These are phyloP conservation scores for Neoboletus subvelutipes DNA, from an alignment of 768 basidiomycete genomes.

Conservation along the genomic window DNA sequence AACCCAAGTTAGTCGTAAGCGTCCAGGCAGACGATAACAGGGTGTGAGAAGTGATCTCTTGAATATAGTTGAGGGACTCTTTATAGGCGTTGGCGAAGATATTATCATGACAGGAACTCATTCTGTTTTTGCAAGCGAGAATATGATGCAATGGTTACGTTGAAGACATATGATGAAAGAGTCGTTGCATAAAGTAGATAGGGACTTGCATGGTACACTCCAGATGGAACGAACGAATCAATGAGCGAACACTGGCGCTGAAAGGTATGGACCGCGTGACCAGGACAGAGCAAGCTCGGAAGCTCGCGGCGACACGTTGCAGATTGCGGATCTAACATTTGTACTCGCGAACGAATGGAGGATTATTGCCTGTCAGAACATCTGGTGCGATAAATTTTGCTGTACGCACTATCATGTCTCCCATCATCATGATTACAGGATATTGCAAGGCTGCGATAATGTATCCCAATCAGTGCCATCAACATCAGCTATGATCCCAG, in stretches of 20 bases:
- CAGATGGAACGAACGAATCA: neutral
- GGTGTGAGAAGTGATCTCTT: neutral
- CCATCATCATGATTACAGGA: neutral
- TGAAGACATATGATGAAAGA: constrained; percentile 23
- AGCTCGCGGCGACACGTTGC: constrained; percentile 25
- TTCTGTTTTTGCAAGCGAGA: constrained; percentile 1
- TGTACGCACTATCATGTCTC: neutral
- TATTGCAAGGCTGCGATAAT: neutral
- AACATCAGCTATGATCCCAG: neutral
- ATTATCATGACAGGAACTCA: neutral
- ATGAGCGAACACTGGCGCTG: neutral
- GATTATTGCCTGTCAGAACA: neutral
- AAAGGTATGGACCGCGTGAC: constrained; percentile 19
- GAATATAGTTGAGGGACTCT: neutral
- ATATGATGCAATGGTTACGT: constrained; percentile 9
- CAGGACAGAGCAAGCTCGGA: constrained; percentile 27
- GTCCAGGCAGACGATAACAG: constrained; percentile 12
- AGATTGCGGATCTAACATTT: constrained; percentile 5
- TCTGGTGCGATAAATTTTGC: neutral
- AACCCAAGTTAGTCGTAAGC: constrained; percentile 4
- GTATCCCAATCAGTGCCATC: neutral
- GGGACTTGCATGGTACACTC: constrained; percentile 3
- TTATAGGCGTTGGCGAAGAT: constrained; percentile 14
- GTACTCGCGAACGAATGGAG: constrained; percentile 2
- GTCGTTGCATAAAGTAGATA: constrained; percentile 18